These are phyloP conservation scores for Rhododendron griersonianum DNA, from an alignment of 148 eudicot genomes.

Conservation along the genomic window DNA sequence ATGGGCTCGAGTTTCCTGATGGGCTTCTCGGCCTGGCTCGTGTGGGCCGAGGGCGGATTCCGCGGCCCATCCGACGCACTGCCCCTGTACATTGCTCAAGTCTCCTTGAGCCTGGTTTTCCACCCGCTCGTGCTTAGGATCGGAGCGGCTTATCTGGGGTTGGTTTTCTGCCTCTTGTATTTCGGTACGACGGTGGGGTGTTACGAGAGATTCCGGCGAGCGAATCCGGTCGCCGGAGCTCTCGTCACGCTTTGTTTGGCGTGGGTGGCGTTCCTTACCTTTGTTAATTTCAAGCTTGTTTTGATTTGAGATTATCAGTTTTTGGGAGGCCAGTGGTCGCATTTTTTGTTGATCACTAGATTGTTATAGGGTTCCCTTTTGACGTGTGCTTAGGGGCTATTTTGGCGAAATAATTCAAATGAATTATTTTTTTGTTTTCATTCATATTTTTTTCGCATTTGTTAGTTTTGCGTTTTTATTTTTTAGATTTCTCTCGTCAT, in stretches of 20 bases:
- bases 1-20: slow-evolving; percentile 35
- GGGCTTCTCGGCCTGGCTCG: slow-evolving; percentile 77
- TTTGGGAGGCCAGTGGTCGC: not conserved
- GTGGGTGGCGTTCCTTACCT: slow-evolving; percentile 54
- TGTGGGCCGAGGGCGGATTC: slow-evolving; percentile 83
- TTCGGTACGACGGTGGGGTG: slow-evolving; percentile 41
- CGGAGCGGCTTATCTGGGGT: slow-evolving; percentile 43
- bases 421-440: no score
- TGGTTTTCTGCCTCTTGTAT: slow-evolving; percentile 33
- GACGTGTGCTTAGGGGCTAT: no score
- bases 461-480: no score
- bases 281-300: slow-evolving; percentile 54
- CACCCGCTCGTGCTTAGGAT: slow-evolving; percentile 50
- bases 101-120: slow-evolving; percentile 56
- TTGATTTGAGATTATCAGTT: not conserved
- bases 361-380: not conserved
- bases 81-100: slow-evolving; percentile 39
- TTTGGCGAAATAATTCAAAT: no score
- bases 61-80: slow-evolving; percentile 33
- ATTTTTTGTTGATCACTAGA: not conserved
- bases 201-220: slow-evolving; percentile 29
- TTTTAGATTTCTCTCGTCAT: no score
- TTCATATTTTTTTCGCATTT: no score
- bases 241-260: slow-evolving; percentile 61
- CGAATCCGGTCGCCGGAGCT: slow-evolving; percentile 54